Percentiles rank a stretch among this genome's conserved stretches.
phyloP scores from a whole-genome alignment of 2,329 filamentous ascomycete genomes.

The Trichoderma sp. region DNA sequence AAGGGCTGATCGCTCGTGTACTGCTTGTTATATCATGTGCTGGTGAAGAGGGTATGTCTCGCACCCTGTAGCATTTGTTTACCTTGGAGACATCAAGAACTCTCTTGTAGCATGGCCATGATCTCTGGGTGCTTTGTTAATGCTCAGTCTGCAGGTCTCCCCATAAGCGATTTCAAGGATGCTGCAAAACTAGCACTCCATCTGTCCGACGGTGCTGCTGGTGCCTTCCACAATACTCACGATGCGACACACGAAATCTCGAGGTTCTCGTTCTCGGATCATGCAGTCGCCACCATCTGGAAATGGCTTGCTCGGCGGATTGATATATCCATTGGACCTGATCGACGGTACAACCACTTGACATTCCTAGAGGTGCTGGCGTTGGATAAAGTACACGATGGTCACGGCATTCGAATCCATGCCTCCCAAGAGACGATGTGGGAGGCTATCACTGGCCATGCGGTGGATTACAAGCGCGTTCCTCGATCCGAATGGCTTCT shows the following conservation, averaged over 20 bases:
- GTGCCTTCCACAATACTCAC: background rate
- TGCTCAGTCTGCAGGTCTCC: slow-evolving; percentile 34
- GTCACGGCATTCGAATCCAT: slow-evolving; percentile 43
- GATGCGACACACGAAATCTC: slow-evolving; percentile 20
- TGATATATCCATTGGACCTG: slow-evolving; percentile 43
- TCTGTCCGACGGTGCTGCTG: slow-evolving; percentile 27
- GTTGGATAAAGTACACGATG: background rate
- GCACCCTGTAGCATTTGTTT: slow-evolving; percentile 9
- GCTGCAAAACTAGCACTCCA: slow-evolving; percentile 38
- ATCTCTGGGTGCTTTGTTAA: slow-evolving; percentile 2
- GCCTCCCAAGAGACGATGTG: slow-evolving; percentile 60
- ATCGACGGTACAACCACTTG: slow-evolving; percentile 44
- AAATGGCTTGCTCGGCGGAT: slow-evolving; percentile 41
- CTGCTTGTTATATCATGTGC: slow-evolving; percentile 44
- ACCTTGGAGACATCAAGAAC: background rate
- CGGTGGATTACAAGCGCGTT: slow-evolving; percentile 59
- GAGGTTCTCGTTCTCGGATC: slow-evolving; percentile 32
- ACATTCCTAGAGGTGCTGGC: slow-evolving; percentile 32
- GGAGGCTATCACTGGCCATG: slow-evolving; percentile 62
- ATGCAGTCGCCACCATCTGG: slow-evolving; percentile 42
- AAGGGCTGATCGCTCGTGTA: slow-evolving; percentile 44
- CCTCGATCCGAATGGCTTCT: slow-evolving; percentile 62
- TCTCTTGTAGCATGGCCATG: background rate
- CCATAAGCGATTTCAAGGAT: slow-evolving; percentile 39
- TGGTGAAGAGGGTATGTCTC: slow-evolving; percentile 42